A percentile compares a stretch with the other conserved stretches of the same genome.
phyloP scores from a whole-genome alignment of 805 yeast genomes.

The Ogataea thermomethanolica region DNA sequence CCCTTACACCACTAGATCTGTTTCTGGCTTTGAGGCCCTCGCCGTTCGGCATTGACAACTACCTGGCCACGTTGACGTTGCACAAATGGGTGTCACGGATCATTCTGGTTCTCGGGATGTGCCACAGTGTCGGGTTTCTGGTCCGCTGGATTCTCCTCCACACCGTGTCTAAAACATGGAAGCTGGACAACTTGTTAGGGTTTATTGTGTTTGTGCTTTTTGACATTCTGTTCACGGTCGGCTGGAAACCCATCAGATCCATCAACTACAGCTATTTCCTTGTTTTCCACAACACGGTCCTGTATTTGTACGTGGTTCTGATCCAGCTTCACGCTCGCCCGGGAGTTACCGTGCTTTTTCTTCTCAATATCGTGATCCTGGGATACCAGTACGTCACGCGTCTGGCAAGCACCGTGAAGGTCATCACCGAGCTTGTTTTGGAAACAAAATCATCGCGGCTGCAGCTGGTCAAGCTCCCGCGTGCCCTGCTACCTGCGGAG shows the following conservation, averaged over 20 bases:
- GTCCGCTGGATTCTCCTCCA: conserved; percentile 42
- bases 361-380: conserved; percentile 31
- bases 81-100: conserved; percentile 74
- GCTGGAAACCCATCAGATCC: conserved; percentile 48
- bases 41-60: conserved; percentile 44
- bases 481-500: conserved; percentile 18
- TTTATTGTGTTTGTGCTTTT: conserved; percentile 38
- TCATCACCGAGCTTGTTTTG: conserved; percentile 21
- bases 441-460: conserved; percentile 24
- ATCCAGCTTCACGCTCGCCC: conserved; percentile 69
- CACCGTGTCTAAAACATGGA: conserved; percentile 36
- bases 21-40: conserved; percentile 55
- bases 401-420: conserved; percentile 21
- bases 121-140: conserved; percentile 54
- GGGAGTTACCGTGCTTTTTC: conserved; percentile 43
- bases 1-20: conserved; percentile 55
- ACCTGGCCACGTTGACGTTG: conserved; percentile 50
- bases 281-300: conserved; percentile 50
- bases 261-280: conserved; percentile 52
- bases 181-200: conserved; percentile 50
- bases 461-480: conserved; percentile 22
- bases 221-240: conserved; percentile 39
- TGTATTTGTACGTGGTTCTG: conserved; percentile 42
- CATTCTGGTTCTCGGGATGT: conserved; percentile 40
- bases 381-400: conserved; percentile 37